Evolutionary conservation across 179 eudicot genomes (phyloP).

Genomic region (Actinidia arguta): DNA sequence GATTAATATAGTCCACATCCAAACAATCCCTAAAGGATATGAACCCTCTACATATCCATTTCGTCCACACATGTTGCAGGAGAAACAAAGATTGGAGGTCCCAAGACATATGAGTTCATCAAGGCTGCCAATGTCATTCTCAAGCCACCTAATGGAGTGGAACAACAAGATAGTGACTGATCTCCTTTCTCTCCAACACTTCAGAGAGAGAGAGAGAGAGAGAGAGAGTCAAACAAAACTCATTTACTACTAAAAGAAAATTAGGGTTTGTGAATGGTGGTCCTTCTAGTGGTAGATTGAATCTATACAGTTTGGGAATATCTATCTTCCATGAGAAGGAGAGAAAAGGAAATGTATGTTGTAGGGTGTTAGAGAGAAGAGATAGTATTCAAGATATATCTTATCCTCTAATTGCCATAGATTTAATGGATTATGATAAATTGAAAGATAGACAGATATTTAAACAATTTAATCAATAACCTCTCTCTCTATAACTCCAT

Average conservation of each 20-base stretch:
- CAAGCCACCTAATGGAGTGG: conserved; percentile 12
- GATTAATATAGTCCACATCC: conserved; percentile 7
- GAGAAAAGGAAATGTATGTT: neutral
- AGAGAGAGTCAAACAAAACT: neutral
- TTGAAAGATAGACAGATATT: no score
- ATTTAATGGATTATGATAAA: no score
- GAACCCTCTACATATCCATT: conserved; percentile 16
- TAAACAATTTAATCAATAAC: no score
- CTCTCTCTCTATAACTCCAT: no score
- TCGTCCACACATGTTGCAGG: conserved; percentile 15
- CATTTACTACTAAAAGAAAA: neutral
- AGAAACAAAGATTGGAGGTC: conserved; percentile 15
- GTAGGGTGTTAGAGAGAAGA: no score
- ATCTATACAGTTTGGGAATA: neutral
- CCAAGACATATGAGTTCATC: neutral
- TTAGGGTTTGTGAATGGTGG: conserved; percentile 6
- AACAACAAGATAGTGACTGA: conserved; percentile 14
- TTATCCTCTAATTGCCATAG: no score
- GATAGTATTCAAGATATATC: no score
- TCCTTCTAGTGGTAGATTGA: neutral
- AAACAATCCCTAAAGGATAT: conserved; percentile 12
- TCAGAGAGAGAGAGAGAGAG: neutral
- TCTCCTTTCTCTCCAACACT: neutral
- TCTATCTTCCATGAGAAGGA: neutral
- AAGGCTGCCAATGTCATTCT: neutral